Base-by-base conservation (phyloP, 2,329 filamentous ascomycete species). In the Talaromyces verruculosus region DNA sequence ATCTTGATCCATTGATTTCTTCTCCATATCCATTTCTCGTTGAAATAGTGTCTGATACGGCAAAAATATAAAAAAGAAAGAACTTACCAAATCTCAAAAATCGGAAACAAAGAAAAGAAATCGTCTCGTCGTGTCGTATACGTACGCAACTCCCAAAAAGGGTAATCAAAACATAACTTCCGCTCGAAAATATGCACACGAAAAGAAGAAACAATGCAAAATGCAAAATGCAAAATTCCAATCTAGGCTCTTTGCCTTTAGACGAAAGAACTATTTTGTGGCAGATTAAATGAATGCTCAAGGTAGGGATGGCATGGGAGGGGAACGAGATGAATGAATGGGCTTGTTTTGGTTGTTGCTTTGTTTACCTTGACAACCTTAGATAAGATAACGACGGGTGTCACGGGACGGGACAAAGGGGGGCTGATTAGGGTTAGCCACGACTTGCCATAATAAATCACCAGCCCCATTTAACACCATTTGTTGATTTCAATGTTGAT, bases 101-200 rank as follows among this genome's bases (percentile, higher is more conserved):
- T 5, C 5, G 19, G 17, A 51, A 63, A 39, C 37, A 58, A 49
- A 60, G 19, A 25, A 35, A 10, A 30, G 8, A 65, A 22, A 37
- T 57, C 53, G 33, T 57, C 30, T 57, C 30, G 53, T 57, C 30
- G 19, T 57, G 19, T 57, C 53, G 19, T 37, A 57, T 57, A 57
- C 53, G 33, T 57, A 11, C 51, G 28, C 28, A 55, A 6, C 30
- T 19, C 30, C 30, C 33, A 13, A 57, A 57, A 57, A 57, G 53
- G 33, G 33, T 15, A 57, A 55, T 57, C 53, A 57, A 15, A 57
- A 57, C 53, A 57, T 57, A 57, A 39, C 53, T 39, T 19, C 25
- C 53, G 33, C 33, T 57, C 11, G n/a, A 19, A 57, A 57, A 57
- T 57, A 57, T 57, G 53, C 33, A 39, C 33, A 37, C 49, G 3